phyloP scores from a whole-genome alignment of 257 asterid genomes.

The Plantago elongata region DNA sequence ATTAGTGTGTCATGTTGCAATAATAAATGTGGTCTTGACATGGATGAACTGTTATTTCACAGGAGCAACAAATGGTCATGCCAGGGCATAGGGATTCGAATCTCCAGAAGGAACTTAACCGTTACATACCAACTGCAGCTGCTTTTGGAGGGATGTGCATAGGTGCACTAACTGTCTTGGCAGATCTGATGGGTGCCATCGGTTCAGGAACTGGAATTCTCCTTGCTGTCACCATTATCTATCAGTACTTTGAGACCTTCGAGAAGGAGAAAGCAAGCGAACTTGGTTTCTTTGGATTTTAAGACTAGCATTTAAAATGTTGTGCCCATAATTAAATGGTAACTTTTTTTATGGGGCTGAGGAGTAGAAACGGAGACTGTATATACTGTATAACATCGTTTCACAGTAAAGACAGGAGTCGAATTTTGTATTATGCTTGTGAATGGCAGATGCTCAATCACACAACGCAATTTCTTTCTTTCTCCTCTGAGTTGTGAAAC shows the following conservation, averaged over 20 bases:
- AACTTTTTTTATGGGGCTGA: too few relatives aligned
- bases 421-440: too few relatives aligned
- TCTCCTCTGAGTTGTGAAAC: too few relatives aligned
- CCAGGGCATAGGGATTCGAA: conserved; percentile 71
- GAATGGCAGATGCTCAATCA: too few relatives aligned
- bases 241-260: conserved; percentile 68
- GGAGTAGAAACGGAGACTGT: too few relatives aligned
- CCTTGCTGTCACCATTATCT: conserved; percentile 63
- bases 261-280: conserved; percentile 80
- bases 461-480: too few relatives aligned
- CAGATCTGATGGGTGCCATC: conserved; percentile 71
- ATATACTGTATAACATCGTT: too few relatives aligned
- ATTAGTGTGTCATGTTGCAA: too few relatives aligned
- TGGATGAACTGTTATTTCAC: conserved; percentile 13
- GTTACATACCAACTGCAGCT: conserved; percentile 70
- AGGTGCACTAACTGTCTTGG: conserved; percentile 68
- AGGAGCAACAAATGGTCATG: conserved; percentile 91
- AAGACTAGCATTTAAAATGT: conserved; percentile 3
- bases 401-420: too few relatives aligned
- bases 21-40: background rate
- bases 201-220: conserved; percentile 76
- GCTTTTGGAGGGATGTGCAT: conserved; percentile 77
- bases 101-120: conserved; percentile 60
- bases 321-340: too few relatives aligned
- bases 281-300: conserved; percentile 68